These are phyloP conservation scores for Clonostachys byssicola DNA, from an alignment of 2,329 filamentous ascomycete species.

Conservation along the genomic window DNA sequence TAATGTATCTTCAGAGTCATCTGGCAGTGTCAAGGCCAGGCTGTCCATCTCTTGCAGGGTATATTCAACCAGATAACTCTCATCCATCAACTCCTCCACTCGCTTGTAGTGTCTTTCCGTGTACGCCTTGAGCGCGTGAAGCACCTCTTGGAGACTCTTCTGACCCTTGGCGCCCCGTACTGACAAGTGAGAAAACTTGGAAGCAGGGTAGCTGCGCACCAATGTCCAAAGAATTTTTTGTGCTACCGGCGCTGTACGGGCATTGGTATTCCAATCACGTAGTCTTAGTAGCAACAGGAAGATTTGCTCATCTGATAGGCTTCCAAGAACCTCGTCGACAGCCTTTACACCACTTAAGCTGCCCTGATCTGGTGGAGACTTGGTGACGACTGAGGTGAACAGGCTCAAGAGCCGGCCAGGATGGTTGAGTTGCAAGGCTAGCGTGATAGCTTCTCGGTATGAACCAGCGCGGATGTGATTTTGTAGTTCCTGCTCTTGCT, in stretches of 20 bases:
- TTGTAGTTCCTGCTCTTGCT: conserved; percentile 90
- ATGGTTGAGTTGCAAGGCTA: conserved; percentile 92
- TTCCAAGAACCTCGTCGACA: conserved; percentile 81
- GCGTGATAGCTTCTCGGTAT: conserved; percentile 87
- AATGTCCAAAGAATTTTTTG: conserved; percentile 81
- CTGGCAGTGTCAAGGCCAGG: conserved; percentile 32
- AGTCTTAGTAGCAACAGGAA: conserved; percentile 77
- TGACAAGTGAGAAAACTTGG: conserved; percentile 68
- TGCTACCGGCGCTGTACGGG: conserved; percentile 76
- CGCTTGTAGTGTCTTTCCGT: conserved; percentile 90
- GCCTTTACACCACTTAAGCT: conserved; percentile 61
- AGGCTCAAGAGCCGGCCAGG: conserved; percentile 80
- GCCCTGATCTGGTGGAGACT: conserved; percentile 51
- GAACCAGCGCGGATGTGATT: conserved; percentile 87
- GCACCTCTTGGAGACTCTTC: conserved; percentile 73
- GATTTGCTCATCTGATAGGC: conserved; percentile 78
- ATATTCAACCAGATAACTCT: conserved; percentile 93
- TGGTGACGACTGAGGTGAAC: conserved; percentile 75
- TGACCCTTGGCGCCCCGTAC: conserved; percentile 52
- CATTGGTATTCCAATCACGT: conserved; percentile 97
- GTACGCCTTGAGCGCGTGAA: conserved; percentile 84
- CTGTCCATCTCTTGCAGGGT: conserved; percentile 90
- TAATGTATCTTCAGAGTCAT: no score
- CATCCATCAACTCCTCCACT: conserved; percentile 85
- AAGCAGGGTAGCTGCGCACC: conserved; percentile 76